Evolutionary conservation across 2,329 filamentous ascomycete genomes (phyloP), one percentile per base, ranked within the genome.

Genomic region (Pseudogymnoascus sp.): DNA sequence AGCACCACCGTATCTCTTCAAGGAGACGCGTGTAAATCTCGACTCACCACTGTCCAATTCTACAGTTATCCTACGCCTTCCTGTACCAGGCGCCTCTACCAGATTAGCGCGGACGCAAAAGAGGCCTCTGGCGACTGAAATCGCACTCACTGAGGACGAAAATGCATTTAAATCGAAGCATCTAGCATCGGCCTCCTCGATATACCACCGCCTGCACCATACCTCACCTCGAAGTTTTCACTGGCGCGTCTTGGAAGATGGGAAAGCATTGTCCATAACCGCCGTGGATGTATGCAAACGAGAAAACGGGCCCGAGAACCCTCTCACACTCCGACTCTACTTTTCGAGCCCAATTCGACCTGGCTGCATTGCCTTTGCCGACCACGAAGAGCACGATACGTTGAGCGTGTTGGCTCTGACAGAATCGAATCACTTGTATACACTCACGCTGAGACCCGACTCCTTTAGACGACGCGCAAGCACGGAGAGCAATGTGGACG

Each of bases 231-330:
- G 90, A 72, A 91, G 85, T 75, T 95, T 97, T 73, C 82, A 96
- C 59, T 99, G 94, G 94, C 85, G 93, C 69, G 82, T 97, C 40
- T 77, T 97, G 65, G 89, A 96, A 71, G 86, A 91, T 70, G 85
- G 86, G 71, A 89, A 84, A 68, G 80, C 91, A 66, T 80, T 99
- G 69, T 93, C 94, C 76, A 81, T 99, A 60, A 89, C 91, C 72
- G 87, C 86, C 42, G 85, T 90, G 65, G 94, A 99, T 75, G 77
- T 97, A 67, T 88, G 85, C 73, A 92, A 83, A 77, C 84, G 81
- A 67, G 81, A 80, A 65, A 82, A 80, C 68, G 82, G 85, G 21
- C 76, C 80, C 47, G 91, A 95, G 75, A 85, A 89, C 62, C 85
- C 87, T 67, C 78, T 94, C 61, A 87, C 89, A 4, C 80, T 97